Conservation (phyloP, 2,329 filamentous ascomycete genomes). For the Pezicula carpinea region DNA sequence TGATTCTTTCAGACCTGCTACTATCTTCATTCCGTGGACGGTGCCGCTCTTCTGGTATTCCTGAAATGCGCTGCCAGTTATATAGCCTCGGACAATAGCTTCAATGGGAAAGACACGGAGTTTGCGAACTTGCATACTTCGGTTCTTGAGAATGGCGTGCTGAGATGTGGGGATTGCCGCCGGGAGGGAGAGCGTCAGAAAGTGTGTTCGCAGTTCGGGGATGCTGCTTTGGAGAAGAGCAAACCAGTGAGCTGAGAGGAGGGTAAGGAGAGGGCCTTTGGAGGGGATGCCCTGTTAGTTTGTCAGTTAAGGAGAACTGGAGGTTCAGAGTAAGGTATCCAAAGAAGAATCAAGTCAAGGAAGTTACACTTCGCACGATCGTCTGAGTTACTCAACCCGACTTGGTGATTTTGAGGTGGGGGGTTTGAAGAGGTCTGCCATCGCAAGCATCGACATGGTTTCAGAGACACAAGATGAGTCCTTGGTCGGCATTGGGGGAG, state of each 20-base stretch:
- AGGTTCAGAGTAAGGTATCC: slow-evolving; percentile 33
- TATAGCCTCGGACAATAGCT: slow-evolving; percentile 69
- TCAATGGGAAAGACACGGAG: slow-evolving; percentile 63
- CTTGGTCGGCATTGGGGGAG: slow-evolving; percentile 26
- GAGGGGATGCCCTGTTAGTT: slow-evolving; percentile 55
- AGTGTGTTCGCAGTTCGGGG: slow-evolving; percentile 58
- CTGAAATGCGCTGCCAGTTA: slow-evolving; percentile 67
- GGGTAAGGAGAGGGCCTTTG: slow-evolving; percentile 64
- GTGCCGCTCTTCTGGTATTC: slow-evolving; percentile 62
- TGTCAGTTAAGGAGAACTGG: slow-evolving; percentile 32
- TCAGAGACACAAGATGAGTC: too few relatives aligned
- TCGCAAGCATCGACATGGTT: too few relatives aligned
- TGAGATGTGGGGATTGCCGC: slow-evolving; percentile 37
- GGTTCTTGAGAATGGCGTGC: slow-evolving; percentile 40
- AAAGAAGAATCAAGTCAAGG: too few relatives aligned
- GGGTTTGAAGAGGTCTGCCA: too few relatives aligned
- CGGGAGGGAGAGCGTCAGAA: slow-evolving; percentile 55
- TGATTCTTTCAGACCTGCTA: slow-evolving; percentile 54
- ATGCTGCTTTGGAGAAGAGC: slow-evolving; percentile 50
- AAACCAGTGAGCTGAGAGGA: slow-evolving; percentile 68
- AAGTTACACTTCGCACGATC: too few relatives aligned
- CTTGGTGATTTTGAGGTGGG: too few relatives aligned
- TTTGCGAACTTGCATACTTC: slow-evolving; percentile 63
- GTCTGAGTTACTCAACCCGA: too few relatives aligned
- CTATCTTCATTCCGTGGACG: slow-evolving; percentile 59